Conservation (phyloP, 73 alveolate genomes). For the Tetrahymena elliotti region DNA sequence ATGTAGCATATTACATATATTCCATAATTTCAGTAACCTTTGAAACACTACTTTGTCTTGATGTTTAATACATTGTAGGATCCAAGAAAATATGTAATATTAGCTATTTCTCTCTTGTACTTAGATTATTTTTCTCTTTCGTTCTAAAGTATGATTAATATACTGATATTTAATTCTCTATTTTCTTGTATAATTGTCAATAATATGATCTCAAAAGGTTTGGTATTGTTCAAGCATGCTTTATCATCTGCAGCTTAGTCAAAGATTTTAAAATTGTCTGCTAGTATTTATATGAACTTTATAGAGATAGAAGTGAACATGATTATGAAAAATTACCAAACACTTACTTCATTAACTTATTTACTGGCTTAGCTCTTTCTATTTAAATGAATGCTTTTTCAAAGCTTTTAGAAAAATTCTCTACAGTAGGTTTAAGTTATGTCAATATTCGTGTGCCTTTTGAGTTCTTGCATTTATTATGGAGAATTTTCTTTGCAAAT, state of each 20-base stretch:
- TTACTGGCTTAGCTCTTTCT: background rate
- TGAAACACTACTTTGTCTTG: background rate
- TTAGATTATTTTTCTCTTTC: background rate
- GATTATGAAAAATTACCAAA: background rate
- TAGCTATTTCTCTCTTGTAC: background rate
- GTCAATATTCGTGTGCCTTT: background rate
- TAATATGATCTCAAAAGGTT: background rate
- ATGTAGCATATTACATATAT: background rate
- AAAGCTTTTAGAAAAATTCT: background rate
- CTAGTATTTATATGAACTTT: background rate
- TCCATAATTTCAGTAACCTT: background rate
- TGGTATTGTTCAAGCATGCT: background rate
- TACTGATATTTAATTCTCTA: background rate
- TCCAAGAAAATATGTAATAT: background rate
- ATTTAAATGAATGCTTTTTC: background rate
- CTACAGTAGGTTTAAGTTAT: background rate
- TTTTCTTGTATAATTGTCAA: background rate
- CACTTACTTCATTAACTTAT: background rate
- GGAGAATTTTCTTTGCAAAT: background rate
- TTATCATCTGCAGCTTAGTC: background rate
- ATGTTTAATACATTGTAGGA: background rate
- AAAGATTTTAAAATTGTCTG: background rate
- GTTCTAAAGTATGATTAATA: background rate
- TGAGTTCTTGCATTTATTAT: background rate
- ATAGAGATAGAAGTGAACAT: background rate